Conservation (phyloP, 116 monocot species). For the Cymodocea nodosa region DNA sequence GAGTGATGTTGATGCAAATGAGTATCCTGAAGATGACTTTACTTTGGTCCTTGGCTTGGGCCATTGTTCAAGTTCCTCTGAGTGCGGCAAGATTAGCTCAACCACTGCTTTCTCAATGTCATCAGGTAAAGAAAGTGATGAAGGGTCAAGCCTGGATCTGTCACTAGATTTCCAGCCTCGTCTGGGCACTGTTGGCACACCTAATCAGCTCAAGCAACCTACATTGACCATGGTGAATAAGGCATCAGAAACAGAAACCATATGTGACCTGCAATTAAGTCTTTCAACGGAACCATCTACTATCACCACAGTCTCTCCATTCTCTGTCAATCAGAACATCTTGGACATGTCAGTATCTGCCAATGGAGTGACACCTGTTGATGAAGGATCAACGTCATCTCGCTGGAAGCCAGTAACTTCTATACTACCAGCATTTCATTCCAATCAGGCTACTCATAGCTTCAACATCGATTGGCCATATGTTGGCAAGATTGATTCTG, state of each 20-base stretch:
- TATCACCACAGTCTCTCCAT: constrained; percentile 18
- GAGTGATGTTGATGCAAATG: constrained; percentile 10
- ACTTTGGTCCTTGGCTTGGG: constrained; percentile 39
- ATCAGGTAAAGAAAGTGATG: constrained; percentile 38
- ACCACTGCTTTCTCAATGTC: constrained; percentile 27
- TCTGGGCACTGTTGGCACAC: constrained; percentile 24
- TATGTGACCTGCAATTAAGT: constrained; percentile 37
- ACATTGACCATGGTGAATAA: constrained; percentile 2
- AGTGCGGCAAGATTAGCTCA: constrained; percentile 35
- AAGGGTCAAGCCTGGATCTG: constrained; percentile 27
- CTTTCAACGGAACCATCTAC: constrained; percentile 34
- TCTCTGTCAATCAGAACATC: constrained; percentile 5
- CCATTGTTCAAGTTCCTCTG: constrained; percentile 32
- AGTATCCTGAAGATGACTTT: constrained; percentile 14
- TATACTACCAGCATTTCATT: constrained; percentile 5
- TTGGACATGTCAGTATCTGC: constrained; percentile 8
- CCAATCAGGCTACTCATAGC: constrained; percentile 5
- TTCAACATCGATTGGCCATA: neutral
- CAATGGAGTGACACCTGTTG: constrained; percentile 14
- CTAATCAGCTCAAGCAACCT: constrained; percentile 10
- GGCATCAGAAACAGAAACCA: constrained; percentile 4
- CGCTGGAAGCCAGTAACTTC: constrained; percentile 20
- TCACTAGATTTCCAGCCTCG: constrained; percentile 33
- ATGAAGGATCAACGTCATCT: constrained; percentile 41
- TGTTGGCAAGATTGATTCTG: constrained; percentile 8